Base-by-base conservation (phyloP, 805 yeast species). In the Candida wancherniae region DNA sequence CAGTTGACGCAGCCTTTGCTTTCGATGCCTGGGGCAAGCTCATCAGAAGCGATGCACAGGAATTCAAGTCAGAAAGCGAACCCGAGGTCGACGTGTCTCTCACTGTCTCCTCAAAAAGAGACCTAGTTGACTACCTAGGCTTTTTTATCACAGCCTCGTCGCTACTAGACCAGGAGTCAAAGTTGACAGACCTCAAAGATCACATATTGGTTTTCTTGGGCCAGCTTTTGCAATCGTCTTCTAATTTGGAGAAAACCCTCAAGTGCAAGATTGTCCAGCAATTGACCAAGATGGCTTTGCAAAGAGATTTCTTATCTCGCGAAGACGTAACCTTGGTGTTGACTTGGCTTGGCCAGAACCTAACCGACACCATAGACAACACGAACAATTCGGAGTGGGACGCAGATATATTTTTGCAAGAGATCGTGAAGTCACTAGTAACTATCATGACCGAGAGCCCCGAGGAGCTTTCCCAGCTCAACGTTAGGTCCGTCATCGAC, bases 211-310 rank as follows among this genome's bases (percentile, higher is more conserved):
- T 78, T 32, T 61, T 80, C 24, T 53, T 85, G 42, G 77, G 87
- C n/a, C 79, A 75, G 47, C 69, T 84, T 4, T 63, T 88, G 28
- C 73, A 80, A 50, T 70, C 81, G 0, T 69, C 84, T 0, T 76
- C 94, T 0, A 69, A 67, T 19, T 58, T 74, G 18, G 95, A 84
- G 46, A 78, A 77, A 8, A 74, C 87, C 1, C 63, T 86, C 34
- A 69, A 86, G 46, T 68, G 81, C 16, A 59, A 80, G 23, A 73
- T 92, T 1, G 61, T 83, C 17, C 74, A 74, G 32, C 84, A 82
- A 26, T 65, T 86, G 29, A 67, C 77, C 1, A 73, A 75, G 29
- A 48, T 85, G 24, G 61, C 78, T 6, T 58, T 64, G 18, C 58
- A 83, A 42, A 53, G 58, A 2, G 59, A 57, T 1, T 78, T 74